phyloP scores from a whole-genome alignment of 768 basidiomycete genomes.

The Solioccasus polychromus region DNA sequence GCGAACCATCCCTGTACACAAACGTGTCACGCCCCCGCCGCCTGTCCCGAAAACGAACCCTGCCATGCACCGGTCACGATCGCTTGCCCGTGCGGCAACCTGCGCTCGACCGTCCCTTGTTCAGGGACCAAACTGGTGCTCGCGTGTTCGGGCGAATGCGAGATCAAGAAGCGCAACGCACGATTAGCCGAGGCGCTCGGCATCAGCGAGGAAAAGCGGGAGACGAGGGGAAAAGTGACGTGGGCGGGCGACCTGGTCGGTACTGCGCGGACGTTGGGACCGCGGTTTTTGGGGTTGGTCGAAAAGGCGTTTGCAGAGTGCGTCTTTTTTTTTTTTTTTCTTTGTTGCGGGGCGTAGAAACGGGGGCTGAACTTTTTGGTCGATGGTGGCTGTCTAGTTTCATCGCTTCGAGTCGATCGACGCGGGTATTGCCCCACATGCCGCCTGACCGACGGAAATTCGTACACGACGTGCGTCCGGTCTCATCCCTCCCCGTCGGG shows the following conservation, averaged over 20 bases:
- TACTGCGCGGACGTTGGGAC: constrained; percentile 49
- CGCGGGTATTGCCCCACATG: constrained; percentile 79
- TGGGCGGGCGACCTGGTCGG: constrained; percentile 63
- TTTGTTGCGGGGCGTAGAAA: too few species aligned
- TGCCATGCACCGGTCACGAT: constrained; percentile 68
- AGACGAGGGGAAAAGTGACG: constrained; percentile 36
- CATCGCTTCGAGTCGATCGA: constrained; percentile 59
- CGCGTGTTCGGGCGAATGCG: constrained; percentile 84
- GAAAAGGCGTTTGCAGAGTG: constrained; percentile 84
- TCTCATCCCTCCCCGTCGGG: not conserved
- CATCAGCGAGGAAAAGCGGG: constrained; percentile 57
- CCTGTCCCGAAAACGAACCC: constrained; percentile 77
- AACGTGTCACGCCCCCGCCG: constrained; percentile 85
- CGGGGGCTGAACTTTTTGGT: too few species aligned
- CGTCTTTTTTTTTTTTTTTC: too few species aligned
- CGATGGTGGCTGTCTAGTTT: constrained; percentile 55
- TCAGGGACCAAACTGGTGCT: constrained; percentile 45
- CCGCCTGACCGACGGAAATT: constrained; percentile 78
- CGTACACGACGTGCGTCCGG: constrained; percentile 61
- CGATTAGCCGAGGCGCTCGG: constrained; percentile 89
- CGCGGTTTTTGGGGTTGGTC: constrained; percentile 66
- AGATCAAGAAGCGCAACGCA: constrained; percentile 81
- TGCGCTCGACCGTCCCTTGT: constrained; percentile 72
- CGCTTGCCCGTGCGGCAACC: constrained; percentile 79
- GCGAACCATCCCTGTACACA: constrained; percentile 71